Base-by-base conservation (phyloP, 1,139 yeast species). In the Nakaseomyces sp. region DNA sequence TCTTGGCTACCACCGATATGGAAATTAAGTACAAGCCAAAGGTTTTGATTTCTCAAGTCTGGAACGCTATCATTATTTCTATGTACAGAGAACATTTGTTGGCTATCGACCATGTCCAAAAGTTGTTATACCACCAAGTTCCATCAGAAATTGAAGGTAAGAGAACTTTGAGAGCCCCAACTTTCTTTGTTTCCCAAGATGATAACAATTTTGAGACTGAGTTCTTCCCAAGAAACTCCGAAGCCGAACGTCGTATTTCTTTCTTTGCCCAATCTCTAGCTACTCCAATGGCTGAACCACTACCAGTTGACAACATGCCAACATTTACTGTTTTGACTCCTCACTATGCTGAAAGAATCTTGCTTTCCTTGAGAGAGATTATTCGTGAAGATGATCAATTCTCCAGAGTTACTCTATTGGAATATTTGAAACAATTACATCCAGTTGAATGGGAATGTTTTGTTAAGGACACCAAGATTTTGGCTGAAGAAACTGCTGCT, bases 391-490 rank as follows among this genome's bases (percentile, higher is more conserved):
- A 91, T 66, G 97, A 93, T 67, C 97, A 91, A 70, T 89, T 86
- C 68, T 87, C 98, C 25, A 84, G 97, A 70, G 97, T 91, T 50
- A 91, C 98, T 16, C 73, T 91, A 56, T 76, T 91, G 66, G 98
- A 91, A 72, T 91, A 91, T 67, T 79, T 91, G 74, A 91, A 91
- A 70, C 98, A 91, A 72, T 76, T 91, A 61, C 97, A 91, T 66
- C 97, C 97, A 42, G 94, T 91, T 54, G 98, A 91, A 72, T 91
- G 98, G 98, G 98, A 91, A 57, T 89, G 97, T 70, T 91, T 91
- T 60, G 98, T 91, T 53, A 91, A 91, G 72, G 98, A 91, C 68
- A 91, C 98, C 48, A 91, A 91, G 77, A 89, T 91, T 65, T 76
- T 91, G 64, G 96, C 98, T 49, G 99, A 91, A 69, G 99, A 93